Base-by-base conservation (phyloP, 495 filamentous ascomycete species). In the Penicillium subrubescens region DNA sequence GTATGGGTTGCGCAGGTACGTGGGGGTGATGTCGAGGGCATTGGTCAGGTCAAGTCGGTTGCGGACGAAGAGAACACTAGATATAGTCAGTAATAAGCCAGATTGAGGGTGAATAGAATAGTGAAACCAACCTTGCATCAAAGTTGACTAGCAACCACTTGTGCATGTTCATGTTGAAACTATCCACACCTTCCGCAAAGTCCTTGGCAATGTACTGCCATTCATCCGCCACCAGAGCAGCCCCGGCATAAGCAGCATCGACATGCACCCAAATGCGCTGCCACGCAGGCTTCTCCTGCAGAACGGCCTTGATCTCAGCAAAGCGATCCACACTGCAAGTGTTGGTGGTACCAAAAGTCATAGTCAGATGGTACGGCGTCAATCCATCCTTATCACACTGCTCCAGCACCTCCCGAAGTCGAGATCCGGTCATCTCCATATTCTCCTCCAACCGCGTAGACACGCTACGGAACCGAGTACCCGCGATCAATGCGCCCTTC, bases 101-200 rank as follows among this genome's bases (percentile, higher is more conserved):
- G 4, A 33, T 25, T 2, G 37, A 44, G 27, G 8, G 27, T 41
- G 2, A 27, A 37, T 2, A 14, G 23, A 37, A 25, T 11, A 5
- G 2, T 27, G 15, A 7, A 50, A 63, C 67, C 50, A 75, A 84
- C 84, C 84, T 84, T 23, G 92, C 92, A 77, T 99, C 95, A 70
- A 99, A 97, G 77, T 96, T 97, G 46, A 92, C 92, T 15, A 97
- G 85, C 41, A 97, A 83, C 94, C 95, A 97, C 81, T 99, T 99
- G 81, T 97, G 95, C 90, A 97, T 90, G 77, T 98, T 99, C 80
- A 92, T 87, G 72, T 97, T 86, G 81, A 95, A 97, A 70, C 89
- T 92, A 77, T 97, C 93, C 62, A 97, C 92, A 0, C 76, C 79
- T 61, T 79, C 75, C 2, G 79, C 73, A 54, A 96, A 86, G 8